Conservation (phyloP, 805 yeast species). For the Candida pseudoglaebosa region DNA sequence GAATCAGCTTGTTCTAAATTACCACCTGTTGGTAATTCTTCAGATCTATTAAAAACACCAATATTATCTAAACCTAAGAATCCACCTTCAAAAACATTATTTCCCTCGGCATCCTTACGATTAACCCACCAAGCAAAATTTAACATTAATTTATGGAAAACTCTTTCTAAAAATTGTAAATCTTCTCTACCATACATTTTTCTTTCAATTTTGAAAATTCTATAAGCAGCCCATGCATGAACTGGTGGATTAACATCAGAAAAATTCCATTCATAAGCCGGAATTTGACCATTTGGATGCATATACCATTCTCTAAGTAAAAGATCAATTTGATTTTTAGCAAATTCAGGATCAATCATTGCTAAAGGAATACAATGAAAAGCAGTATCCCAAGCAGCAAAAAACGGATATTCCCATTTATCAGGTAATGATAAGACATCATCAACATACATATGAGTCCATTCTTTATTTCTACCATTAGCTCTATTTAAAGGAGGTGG, state of each 20-base stretch:
- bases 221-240: constrained; percentile 91
- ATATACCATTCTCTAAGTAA: constrained; percentile 93
- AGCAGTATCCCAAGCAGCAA: constrained; percentile 96
- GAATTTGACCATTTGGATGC: constrained; percentile 98
- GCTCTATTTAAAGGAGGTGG: constrained; percentile 80
- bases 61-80: constrained; percentile 90
- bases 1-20: constrained; percentile 89
- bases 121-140: constrained; percentile 99
- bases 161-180: constrained; percentile 80
- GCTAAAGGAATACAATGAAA: constrained; percentile 92
- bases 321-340: constrained; percentile 81
- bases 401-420: constrained; percentile 94
- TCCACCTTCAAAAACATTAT: constrained; percentile 91
- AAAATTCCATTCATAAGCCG: constrained; percentile 96
- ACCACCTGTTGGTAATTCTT: constrained; percentile 91
- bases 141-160: constrained; percentile 81
- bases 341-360: constrained; percentile 89
- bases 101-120: constrained; percentile 80
- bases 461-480: constrained; percentile 80
- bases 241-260: constrained; percentile 96
- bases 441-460: constrained; percentile 86
- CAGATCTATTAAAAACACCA: constrained; percentile 89
- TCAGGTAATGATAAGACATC: constrained; percentile 89
- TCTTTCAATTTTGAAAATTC: constrained; percentile 83
- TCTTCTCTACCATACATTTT: constrained; percentile 82